A percentile compares a stretch with the other conserved stretches of the same genome.
phyloP scores from a whole-genome alignment of 1,139 yeast species.

The Spathaspora sp. region DNA sequence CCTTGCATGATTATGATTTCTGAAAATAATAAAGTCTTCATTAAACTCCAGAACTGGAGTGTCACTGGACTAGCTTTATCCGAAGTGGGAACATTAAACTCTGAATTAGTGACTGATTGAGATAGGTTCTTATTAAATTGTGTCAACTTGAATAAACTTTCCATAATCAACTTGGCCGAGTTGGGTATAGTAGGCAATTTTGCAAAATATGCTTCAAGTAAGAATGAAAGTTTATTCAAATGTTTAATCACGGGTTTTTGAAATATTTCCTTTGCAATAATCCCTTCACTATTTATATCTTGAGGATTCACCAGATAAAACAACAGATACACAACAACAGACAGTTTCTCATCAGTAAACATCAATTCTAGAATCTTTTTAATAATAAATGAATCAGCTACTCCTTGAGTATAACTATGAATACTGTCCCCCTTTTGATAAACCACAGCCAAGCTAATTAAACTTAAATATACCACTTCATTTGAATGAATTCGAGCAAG shows the following conservation, averaged over 20 bases:
- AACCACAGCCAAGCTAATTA: conserved; percentile 35
- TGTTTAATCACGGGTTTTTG: conserved; percentile 49
- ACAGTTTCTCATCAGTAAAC: conserved; percentile 17
- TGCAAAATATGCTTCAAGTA: conserved; percentile 38
- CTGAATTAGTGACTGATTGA: conserved; percentile 22
- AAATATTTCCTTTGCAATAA: conserved; percentile 17
- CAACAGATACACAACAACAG: conserved; percentile 10
- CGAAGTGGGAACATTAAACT: conserved; percentile 18
- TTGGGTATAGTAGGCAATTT: conserved; percentile 18
- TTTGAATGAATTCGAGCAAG: conserved; percentile 23
- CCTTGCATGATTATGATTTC: conserved; percentile 59
- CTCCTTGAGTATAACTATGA: conserved; percentile 22
- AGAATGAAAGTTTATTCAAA: conserved; percentile 47
- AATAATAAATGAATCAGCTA: conserved; percentile 25
- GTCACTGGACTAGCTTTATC: conserved; percentile 14
- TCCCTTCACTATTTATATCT: conserved; percentile 15
- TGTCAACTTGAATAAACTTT: conserved; percentile 20
- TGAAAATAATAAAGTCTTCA: conserved; percentile 50
- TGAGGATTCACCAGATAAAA: conserved; percentile 4
- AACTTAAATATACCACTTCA: conserved; percentile 28
- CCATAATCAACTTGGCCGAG: conserved; percentile 22
- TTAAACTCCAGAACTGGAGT: conserved; percentile 34
- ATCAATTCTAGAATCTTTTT: conserved; percentile 23
- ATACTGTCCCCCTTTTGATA: conserved; percentile 24
- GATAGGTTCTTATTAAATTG: conserved; percentile 28